A percentile compares a stretch with the other conserved stretches of the same genome.
Evolutionary conservation across 495 filamentous ascomycete species (phyloP).

Genomic region (Aspergillus olivimuriae): DNA sequence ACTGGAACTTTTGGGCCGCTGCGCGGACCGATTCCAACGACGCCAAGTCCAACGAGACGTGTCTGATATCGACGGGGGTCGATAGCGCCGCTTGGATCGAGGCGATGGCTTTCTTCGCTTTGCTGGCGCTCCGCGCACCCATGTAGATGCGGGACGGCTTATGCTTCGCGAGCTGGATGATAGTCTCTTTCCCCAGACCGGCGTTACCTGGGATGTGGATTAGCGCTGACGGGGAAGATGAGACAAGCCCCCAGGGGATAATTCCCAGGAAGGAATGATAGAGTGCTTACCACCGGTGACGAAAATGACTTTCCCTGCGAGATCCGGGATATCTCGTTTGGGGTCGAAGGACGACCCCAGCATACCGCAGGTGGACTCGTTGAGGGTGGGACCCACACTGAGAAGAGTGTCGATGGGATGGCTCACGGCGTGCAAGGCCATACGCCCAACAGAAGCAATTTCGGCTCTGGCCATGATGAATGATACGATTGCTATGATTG

Average conservation of each 20-base stretch:
- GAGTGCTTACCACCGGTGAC: constrained; percentile 51
- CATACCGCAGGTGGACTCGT: constrained; percentile 32
- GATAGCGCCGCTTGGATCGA: constrained; percentile 42
- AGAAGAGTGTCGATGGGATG: constrained; percentile 30
- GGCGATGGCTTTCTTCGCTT: constrained; percentile 44
- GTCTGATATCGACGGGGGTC: constrained; percentile 38
- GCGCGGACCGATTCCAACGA: constrained; percentile 47
- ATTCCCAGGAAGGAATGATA: background rate
- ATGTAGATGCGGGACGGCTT: constrained; percentile 57
- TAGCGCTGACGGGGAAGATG: no score
- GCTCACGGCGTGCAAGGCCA: constrained; percentile 19
- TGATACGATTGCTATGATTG: background rate
- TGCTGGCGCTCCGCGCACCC: constrained; percentile 48
- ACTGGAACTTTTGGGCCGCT: constrained; percentile 40
- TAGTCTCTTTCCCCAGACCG: constrained; percentile 60
- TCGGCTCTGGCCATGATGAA: background rate
- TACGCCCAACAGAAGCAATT: constrained; percentile 3
- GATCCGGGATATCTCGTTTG: constrained; percentile 49
- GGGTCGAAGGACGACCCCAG: constrained; percentile 43
- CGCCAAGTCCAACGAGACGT: constrained; percentile 44
- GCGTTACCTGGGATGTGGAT: constrained; percentile 44
- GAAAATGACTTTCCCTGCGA: constrained; percentile 52
- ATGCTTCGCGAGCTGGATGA: constrained; percentile 56
- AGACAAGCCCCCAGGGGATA: no score
- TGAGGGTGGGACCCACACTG: constrained; percentile 34